Conservation (phyloP, 169 alveolate genomes). For the Cryptosporidium viatorum region DNA sequence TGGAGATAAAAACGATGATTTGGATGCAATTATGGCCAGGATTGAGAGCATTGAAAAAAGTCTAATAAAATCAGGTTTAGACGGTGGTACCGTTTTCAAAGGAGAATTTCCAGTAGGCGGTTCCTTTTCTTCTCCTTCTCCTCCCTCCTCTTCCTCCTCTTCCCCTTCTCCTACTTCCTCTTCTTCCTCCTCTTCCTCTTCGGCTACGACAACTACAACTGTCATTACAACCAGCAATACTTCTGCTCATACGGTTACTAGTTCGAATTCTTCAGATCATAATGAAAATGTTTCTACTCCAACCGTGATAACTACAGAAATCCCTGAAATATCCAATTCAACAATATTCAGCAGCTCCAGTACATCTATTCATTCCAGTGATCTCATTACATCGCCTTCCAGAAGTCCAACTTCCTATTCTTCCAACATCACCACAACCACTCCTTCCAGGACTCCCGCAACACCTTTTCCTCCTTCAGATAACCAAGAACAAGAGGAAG, state of each 20-base stretch:
- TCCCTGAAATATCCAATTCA: not conserved
- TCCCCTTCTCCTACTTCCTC: not conserved
- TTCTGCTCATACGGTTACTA: not conserved
- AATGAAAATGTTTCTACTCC: not conserved
- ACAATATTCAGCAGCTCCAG: not conserved
- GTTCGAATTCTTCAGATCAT: not conserved
- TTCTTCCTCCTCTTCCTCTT: not conserved
- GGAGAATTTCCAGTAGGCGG: not conserved
- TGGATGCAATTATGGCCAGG: constrained; percentile 27
- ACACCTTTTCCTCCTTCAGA: not conserved
- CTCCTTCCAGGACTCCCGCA: not conserved
- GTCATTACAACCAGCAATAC: not conserved
- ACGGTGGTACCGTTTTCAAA: not conserved
- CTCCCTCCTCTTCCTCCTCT: not conserved
- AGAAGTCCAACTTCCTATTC: not conserved
- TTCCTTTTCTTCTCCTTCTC: not conserved
- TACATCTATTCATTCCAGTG: not conserved
- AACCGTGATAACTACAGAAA: not conserved
- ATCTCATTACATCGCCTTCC: not conserved
- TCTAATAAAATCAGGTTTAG: not conserved
- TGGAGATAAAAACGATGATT: not conserved
- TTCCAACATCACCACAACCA: not conserved
- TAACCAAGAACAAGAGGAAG: not conserved
- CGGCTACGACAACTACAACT: not conserved
- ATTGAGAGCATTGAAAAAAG: constrained; percentile 19